A percentile compares a stretch with the other conserved stretches of the same genome.
These are phyloP conservation scores for Coccomyxa sp. DNA, from an alignment of 139 green algal species.

Conservation along the genomic window DNA sequence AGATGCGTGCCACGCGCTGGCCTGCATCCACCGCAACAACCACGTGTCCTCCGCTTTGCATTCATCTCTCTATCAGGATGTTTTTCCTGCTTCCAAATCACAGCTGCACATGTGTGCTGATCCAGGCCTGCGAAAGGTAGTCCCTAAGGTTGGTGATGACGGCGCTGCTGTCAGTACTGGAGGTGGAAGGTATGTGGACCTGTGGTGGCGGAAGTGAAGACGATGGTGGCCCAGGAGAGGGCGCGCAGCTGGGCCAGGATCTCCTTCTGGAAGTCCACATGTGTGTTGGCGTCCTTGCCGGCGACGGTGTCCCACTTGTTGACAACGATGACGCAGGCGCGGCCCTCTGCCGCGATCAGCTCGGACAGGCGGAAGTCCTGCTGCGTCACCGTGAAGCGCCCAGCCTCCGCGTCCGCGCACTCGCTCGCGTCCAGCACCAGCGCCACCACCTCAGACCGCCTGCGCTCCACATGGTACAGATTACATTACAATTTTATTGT, in stretches of 20 bases:
- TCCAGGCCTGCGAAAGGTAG: no score
- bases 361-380: slow-evolving; percentile 72
- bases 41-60: no score
- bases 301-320: slow-evolving; percentile 97
- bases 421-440: slow-evolving; percentile 86
- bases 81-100: no score
- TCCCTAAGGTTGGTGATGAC: no score
- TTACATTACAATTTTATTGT: no score
- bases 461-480: neutral
- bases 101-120: no score
- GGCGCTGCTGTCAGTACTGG: no score
- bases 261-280: slow-evolving; percentile 45
- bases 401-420: slow-evolving; percentile 23
- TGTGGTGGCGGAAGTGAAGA: slow-evolving; percentile 81
- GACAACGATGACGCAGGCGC: slow-evolving; percentile 85
- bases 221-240: slow-evolving; percentile 79
- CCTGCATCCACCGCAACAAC: slow-evolving; percentile 22
- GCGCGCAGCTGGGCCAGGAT: slow-evolving; percentile 73
- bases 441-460: slow-evolving; percentile 80
- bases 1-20: slow-evolving; percentile 67
- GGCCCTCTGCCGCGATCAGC: slow-evolving; percentile 66
- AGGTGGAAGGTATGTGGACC: slow-evolving; percentile 8
- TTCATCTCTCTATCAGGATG: no score
- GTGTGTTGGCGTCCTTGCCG: slow-evolving; percentile 32
- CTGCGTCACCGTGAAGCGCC: slow-evolving; percentile 52